These are phyloP conservation scores for Pseudocercospora ulei DNA, from an alignment of 2,329 filamentous ascomycete genomes.

Conservation along the genomic window DNA sequence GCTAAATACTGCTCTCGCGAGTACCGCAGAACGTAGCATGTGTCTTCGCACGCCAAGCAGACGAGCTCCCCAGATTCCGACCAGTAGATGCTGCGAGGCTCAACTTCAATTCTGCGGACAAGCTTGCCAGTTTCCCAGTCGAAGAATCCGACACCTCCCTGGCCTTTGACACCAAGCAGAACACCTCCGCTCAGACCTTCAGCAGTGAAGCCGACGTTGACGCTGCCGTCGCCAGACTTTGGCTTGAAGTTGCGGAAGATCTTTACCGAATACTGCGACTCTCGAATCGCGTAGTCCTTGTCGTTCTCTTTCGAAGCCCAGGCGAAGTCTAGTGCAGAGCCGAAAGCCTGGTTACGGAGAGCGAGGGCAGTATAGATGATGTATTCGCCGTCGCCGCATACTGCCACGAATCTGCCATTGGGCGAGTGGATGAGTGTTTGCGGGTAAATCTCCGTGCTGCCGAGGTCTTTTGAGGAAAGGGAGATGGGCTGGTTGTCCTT, in stretches of 20 bases:
- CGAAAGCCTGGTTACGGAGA: conserved; percentile 96
- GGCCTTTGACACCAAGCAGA: conserved; percentile 84
- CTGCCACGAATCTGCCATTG: conserved; percentile 79
- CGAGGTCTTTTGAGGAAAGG: conserved; percentile 85
- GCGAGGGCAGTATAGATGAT: conserved; percentile 97
- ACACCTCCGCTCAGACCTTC: conserved; percentile 84
- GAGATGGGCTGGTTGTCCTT: conserved; percentile 85
- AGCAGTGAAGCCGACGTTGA: conserved; percentile 91
- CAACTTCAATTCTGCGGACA: conserved; percentile 81
- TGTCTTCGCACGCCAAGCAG: conserved; percentile 84
- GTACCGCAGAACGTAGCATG: conserved; percentile 87
- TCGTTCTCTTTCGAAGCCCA: conserved; percentile 97
- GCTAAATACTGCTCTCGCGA: conserved; percentile 80
- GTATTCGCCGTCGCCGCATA: conserved; percentile 94
- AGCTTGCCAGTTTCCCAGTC: conserved; percentile 88
- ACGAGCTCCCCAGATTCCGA: conserved; percentile 93
- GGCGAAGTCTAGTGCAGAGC: conserved; percentile 86
- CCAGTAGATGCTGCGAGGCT: conserved; percentile 74
- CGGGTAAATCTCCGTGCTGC: conserved; percentile 92
- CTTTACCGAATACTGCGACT: conserved; percentile 89
- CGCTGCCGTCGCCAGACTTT: conserved; percentile 58
- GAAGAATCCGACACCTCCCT: conserved; percentile 89
- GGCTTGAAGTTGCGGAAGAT: conserved; percentile 97
- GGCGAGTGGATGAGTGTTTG: conserved; percentile 92
- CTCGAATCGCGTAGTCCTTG: conserved; percentile 95